Conservation (phyloP, 2,329 filamentous ascomycete genomes). For the Dactylellina sp. region DNA sequence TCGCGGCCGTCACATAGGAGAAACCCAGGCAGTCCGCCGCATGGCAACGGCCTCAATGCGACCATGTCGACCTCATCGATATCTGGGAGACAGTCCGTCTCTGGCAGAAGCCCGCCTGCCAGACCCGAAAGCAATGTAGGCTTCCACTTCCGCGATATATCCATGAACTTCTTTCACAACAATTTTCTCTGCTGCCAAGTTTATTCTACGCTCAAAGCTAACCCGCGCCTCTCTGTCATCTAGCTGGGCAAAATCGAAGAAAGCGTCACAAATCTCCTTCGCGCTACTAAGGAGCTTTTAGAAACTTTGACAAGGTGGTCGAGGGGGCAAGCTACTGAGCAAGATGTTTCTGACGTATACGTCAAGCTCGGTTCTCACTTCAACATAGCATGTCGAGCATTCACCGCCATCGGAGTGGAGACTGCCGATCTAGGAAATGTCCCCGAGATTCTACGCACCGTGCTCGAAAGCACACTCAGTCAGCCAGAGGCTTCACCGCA, state of each 20-base stretch:
- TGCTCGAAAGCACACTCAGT: slow-evolving; percentile 94
- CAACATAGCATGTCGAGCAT: slow-evolving; percentile 97
- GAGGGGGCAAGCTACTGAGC: slow-evolving; percentile 87
- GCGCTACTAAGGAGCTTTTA: slow-evolving; percentile 96
- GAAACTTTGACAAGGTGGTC: slow-evolving; percentile 99
- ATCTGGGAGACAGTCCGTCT: slow-evolving; percentile 40
- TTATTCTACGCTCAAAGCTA: no score
- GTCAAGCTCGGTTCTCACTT: slow-evolving; percentile 98
- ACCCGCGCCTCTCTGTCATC: slow-evolving; percentile 3
- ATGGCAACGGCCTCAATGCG: slow-evolving; percentile 49
- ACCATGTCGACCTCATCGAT: slow-evolving; percentile 53
- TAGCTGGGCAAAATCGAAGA: slow-evolving; percentile 95
- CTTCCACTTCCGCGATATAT: neutral
- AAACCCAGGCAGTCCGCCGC: slow-evolving; percentile 48
- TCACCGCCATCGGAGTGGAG: slow-evolving; percentile 96
- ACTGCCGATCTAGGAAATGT: slow-evolving; percentile 94
- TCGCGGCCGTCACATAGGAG: slow-evolving; percentile 49
- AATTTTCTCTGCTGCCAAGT: no score
- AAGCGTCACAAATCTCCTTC: slow-evolving; percentile 95
- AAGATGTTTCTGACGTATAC: slow-evolving; percentile 97
- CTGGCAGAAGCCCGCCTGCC: slow-evolving; percentile 28
- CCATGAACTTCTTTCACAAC: slow-evolving; percentile 11
- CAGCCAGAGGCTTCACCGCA: slow-evolving; percentile 89
- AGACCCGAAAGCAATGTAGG: slow-evolving; percentile 54
- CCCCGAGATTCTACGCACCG: slow-evolving; percentile 86